These are phyloP conservation scores for Suillus decipiens DNA, from an alignment of 768 basidiomycete species.

Conservation along the genomic window DNA sequence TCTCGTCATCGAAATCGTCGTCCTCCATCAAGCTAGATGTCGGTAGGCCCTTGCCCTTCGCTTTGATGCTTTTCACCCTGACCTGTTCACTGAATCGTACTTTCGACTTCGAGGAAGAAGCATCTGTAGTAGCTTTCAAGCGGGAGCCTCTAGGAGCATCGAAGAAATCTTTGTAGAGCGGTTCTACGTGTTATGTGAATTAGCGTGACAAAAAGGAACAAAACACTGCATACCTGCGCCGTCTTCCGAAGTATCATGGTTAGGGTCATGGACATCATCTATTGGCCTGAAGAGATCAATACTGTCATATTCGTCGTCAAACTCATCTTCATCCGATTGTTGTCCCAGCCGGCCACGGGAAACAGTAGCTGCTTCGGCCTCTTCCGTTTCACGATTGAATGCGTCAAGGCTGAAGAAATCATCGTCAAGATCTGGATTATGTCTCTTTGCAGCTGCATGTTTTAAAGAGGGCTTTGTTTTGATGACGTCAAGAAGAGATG, in stretches of 20 bases:
- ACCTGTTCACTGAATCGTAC: slow-evolving; percentile 86
- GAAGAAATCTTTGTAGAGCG: slow-evolving; percentile 81
- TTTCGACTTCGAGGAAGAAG: slow-evolving; percentile 26
- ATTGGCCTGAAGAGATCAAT: slow-evolving; percentile 72
- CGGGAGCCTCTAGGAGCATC: slow-evolving; percentile 49
- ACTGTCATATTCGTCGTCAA: slow-evolving; percentile 44
- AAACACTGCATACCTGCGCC: slow-evolving; percentile 39
- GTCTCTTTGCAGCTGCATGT: slow-evolving; percentile 20
- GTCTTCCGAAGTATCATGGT: slow-evolving; percentile 48
- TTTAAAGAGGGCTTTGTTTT: slow-evolving; percentile 27
- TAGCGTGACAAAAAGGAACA: slow-evolving; percentile 2
- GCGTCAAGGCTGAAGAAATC: slow-evolving; percentile 85
- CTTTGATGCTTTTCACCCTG: slow-evolving; percentile 76
- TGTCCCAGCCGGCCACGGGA: slow-evolving; percentile 60
- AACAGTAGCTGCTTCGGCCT: slow-evolving; percentile 64
- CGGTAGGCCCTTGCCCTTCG: slow-evolving; percentile 66
- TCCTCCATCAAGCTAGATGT: slow-evolving; percentile 40
- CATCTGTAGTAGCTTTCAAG: slow-evolving; percentile 19
- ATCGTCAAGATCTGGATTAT: slow-evolving; percentile 68
- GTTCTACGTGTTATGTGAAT: slow-evolving; percentile 41
- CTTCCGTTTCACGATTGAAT: slow-evolving; percentile 87
- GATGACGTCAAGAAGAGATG: slow-evolving; percentile 29
- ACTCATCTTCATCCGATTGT: slow-evolving; percentile 48
- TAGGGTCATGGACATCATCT: slow-evolving; percentile 41
- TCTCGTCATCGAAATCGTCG: slow-evolving; percentile 39